Conservation (phyloP, 2,329 filamentous ascomycete species). For the Magnaporthiopsis incrustans region DNA sequence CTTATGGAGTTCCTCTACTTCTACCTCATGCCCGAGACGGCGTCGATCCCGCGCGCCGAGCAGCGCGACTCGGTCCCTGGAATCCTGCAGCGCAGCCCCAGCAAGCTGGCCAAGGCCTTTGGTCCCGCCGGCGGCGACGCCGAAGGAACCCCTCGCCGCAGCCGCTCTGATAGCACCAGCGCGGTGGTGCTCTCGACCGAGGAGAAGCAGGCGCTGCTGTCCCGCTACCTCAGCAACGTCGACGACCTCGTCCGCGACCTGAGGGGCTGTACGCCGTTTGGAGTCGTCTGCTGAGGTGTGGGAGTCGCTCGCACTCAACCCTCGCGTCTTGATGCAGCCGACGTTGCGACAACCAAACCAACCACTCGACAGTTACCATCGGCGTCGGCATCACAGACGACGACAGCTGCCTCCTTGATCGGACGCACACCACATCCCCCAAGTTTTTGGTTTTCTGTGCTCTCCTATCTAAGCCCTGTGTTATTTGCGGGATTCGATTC, state of each 20-base stretch:
- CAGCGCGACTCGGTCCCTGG: slow-evolving; percentile 31
- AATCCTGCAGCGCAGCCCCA: slow-evolving; percentile 58
- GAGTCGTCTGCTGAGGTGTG: slow-evolving; percentile 37
- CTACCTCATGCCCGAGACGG: slow-evolving; percentile 91
- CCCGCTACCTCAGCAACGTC: slow-evolving; percentile 71
- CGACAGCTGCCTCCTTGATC: too few relatives aligned
- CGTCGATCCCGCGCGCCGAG: slow-evolving; percentile 41
- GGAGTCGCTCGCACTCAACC: too few relatives aligned
- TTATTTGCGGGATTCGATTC: too few relatives aligned
- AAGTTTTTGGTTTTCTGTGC: too few relatives aligned
- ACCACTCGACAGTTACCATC: too few relatives aligned
- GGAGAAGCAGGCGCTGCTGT: slow-evolving; percentile 75
- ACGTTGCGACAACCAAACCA: too few relatives aligned
- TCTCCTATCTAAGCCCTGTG: too few relatives aligned
- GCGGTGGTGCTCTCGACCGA: slow-evolving; percentile 57
- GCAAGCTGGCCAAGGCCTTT: slow-evolving; percentile 56
- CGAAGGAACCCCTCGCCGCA: slow-evolving; percentile 5
- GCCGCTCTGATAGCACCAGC: slow-evolving; percentile 13
- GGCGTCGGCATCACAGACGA: too few relatives aligned
- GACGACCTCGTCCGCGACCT: slow-evolving; percentile 80
- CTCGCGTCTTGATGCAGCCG: too few relatives aligned
- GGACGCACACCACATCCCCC: too few relatives aligned
- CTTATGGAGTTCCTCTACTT: slow-evolving; percentile 98
- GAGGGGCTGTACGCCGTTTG: slow-evolving; percentile 69
- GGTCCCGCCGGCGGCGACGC: slow-evolving; percentile 20